These are phyloP conservation scores for Paralagenidium karlingii DNA, from an alignment of 352 stramenopile genomes.

Conservation along the genomic window DNA sequence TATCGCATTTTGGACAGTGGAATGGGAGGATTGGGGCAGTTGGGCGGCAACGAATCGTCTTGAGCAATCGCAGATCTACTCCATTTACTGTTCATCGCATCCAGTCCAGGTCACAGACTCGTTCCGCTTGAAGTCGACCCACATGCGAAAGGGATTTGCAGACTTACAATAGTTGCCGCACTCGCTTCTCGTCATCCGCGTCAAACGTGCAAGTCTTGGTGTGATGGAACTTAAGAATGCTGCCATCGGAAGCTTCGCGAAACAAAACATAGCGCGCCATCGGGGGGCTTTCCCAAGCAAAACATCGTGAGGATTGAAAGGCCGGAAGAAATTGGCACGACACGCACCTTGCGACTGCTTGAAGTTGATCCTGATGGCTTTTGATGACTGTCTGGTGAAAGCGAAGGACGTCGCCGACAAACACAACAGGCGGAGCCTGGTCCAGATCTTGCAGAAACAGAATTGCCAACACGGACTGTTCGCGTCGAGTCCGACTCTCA, in stretches of 20 bases:
- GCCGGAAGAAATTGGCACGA: not conserved
- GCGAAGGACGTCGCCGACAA: slow-evolving; percentile 60
- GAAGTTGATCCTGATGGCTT: slow-evolving; percentile 31
- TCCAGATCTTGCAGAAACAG: slow-evolving; percentile 47
- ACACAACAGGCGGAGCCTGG: slow-evolving; percentile 46
- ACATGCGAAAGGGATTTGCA: slow-evolving; percentile 16
- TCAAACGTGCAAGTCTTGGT: slow-evolving; percentile 55
- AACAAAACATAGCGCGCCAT: slow-evolving; percentile 40
- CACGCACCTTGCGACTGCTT: slow-evolving; percentile 40
- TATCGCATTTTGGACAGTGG: slow-evolving; percentile 26
- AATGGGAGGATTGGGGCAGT: slow-evolving; percentile 23
- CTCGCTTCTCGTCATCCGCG: slow-evolving; percentile 26
- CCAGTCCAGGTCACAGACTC: not conserved
- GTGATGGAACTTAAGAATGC: slow-evolving; percentile 28
- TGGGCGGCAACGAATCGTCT: slow-evolving; percentile 34
- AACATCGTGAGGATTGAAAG: not conserved
- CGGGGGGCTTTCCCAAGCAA: not conserved
- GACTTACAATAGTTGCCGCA: slow-evolving; percentile 11
- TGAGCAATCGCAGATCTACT: slow-evolving; percentile 14
- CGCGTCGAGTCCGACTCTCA: slow-evolving; percentile 34
- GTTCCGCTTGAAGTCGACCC: not conserved
- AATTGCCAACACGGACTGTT: slow-evolving; percentile 44
- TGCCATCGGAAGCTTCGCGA: slow-evolving; percentile 12
- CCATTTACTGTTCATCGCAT: slow-evolving; percentile 23
- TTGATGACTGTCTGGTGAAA: slow-evolving; percentile 71